These are phyloP conservation scores for Durusdinium trenchii DNA, from an alignment of 73 alveolate species.

Conservation along the genomic window DNA sequence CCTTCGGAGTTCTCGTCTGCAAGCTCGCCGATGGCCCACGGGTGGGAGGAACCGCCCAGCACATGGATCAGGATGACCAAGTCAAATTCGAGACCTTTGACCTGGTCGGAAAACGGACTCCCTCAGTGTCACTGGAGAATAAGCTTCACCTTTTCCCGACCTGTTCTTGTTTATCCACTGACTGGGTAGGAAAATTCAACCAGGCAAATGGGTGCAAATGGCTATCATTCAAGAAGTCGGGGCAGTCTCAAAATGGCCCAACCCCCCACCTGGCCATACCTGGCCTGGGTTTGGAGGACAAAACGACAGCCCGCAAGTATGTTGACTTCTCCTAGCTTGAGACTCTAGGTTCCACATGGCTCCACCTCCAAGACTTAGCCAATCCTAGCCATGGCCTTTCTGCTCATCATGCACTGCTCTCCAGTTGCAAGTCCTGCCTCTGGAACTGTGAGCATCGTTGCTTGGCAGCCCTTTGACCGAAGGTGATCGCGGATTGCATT, in stretches of 20 bases:
- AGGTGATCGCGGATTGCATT: not conserved
- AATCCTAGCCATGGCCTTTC: too few species aligned
- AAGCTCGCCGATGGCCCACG: not conserved
- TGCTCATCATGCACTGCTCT: too few species aligned
- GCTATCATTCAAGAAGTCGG: too few species aligned
- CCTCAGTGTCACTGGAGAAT: too few species aligned
- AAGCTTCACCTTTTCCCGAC: too few species aligned
- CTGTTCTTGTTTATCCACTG: too few species aligned
- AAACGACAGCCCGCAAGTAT: not conserved
- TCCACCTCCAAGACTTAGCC: too few species aligned
- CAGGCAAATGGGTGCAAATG: too few species aligned
- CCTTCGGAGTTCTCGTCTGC: conserved; percentile 26
- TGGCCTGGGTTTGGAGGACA: not conserved
- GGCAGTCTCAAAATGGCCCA: not conserved
- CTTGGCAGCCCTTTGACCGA: conserved; percentile 17
- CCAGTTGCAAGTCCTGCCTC: not conserved
- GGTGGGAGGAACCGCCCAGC: not conserved
- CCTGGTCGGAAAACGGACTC: not conserved
- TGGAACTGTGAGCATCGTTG: not conserved
- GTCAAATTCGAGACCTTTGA: conserved; percentile 12
- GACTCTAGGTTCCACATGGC: too few species aligned
- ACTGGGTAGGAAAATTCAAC: too few species aligned
- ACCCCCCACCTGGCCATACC: not conserved
- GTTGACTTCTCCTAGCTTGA: too few species aligned
- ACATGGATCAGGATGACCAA: not conserved